Evolutionary conservation across 495 filamentous ascomycete genomes (phyloP).

Genomic region (Aspergillus funiculosus): DNA sequence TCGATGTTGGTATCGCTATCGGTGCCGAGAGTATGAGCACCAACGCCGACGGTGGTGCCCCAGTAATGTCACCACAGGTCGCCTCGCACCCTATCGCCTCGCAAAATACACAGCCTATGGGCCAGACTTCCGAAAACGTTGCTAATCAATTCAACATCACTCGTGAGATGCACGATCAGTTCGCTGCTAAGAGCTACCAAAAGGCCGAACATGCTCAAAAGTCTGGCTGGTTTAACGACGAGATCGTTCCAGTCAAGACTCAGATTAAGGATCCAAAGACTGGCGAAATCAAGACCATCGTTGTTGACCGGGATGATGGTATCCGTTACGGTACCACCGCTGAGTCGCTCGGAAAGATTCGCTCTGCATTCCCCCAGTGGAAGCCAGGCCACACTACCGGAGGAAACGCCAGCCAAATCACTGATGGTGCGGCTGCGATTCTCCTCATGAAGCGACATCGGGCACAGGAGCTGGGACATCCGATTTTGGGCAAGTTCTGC

Average conservation of each 20-base stretch:
- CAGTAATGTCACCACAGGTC: constrained; percentile 69
- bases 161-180: constrained; percentile 71
- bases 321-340: constrained; percentile 84
- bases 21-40: constrained; percentile 85
- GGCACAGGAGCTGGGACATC: constrained; percentile 75
- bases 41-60: constrained; percentile 62
- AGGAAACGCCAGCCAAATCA: constrained; percentile 90
- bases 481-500: constrained; percentile 87
- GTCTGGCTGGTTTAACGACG: constrained; percentile 83
- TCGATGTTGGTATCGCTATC: constrained; percentile 81
- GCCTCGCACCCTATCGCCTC: constrained; percentile 61
- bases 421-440: constrained; percentile 85
- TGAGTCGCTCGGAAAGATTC: constrained; percentile 74
- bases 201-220: constrained; percentile 89
- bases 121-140: constrained; percentile 94
- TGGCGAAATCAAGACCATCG: constrained; percentile 68
- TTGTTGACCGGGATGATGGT: constrained; percentile 80
- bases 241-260: constrained; percentile 82
- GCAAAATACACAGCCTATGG: constrained; percentile 90
- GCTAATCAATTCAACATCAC: constrained; percentile 76
- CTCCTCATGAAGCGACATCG: constrained; percentile 89
- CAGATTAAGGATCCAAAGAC: constrained; percentile 75
- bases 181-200: constrained; percentile 75
- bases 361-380: constrained; percentile 83
- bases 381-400: constrained; percentile 80